These are phyloP conservation scores for Notholithocarpus densiflorus DNA, from an alignment of 306 rosid genomes.

Conservation along the genomic window DNA sequence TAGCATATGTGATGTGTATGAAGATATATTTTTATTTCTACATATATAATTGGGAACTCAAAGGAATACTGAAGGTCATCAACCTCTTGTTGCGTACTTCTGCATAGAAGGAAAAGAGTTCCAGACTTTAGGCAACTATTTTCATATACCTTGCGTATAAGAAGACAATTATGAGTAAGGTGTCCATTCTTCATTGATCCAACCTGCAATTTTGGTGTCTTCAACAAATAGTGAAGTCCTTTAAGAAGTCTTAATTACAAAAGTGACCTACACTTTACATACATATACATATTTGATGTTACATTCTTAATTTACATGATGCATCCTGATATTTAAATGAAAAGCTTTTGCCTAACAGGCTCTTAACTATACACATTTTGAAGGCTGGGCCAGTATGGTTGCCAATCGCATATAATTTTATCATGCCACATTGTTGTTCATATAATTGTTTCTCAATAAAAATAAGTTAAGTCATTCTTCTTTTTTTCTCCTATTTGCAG, in stretches of 20 bases:
- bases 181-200: neutral
- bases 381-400: neutral
- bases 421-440: neutral
- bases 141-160: neutral
- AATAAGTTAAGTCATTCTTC: neutral
- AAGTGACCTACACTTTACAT: neutral
- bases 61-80: neutral
- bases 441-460: neutral
- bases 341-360: neutral
- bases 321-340: neutral
- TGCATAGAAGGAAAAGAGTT: neutral
- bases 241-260: neutral
- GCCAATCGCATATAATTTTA: neutral
- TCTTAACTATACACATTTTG: neutral
- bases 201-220: neutral
- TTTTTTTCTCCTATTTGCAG: slow-evolving; percentile 34
- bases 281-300: neutral
- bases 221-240: neutral
- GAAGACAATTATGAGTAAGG: neutral
- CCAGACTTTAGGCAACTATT: neutral
- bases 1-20: neutral
- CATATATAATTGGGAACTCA: neutral
- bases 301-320: neutral
- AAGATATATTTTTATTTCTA: neutral
- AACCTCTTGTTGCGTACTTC: neutral